Evolutionary conservation across 83 land plant genomes (phyloP).

Genomic region (Diphasiastrum complanatum): DNA sequence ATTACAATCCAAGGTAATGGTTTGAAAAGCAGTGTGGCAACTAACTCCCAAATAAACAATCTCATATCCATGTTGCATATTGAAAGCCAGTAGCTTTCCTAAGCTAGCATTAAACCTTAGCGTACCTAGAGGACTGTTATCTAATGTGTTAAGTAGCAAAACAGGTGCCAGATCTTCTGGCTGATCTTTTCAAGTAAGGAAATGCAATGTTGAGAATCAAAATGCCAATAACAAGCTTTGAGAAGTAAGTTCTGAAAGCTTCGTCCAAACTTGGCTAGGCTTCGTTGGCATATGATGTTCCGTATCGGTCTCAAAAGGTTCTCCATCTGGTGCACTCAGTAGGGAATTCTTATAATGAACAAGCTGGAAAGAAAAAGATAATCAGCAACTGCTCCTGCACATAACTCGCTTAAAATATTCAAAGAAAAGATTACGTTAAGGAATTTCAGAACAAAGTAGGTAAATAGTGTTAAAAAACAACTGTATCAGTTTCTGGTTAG

Average conservation of each 20-base stretch:
- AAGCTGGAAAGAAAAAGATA: no score
- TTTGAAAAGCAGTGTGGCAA: neutral
- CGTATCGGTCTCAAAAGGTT: conserved; percentile 5
- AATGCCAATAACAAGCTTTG: conserved; percentile 30
- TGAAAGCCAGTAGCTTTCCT: conserved; percentile 16
- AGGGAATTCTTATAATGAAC: no score
- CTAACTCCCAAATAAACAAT: conserved; percentile 32
- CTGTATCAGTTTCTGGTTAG: no score
- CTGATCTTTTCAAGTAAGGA: conserved; percentile 14
- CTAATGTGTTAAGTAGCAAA: conserved; percentile 22
- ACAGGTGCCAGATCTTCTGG: conserved; percentile 26
- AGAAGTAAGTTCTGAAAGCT: conserved; percentile 34
- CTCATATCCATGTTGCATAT: conserved; percentile 23
- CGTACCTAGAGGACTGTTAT: conserved; percentile 20
- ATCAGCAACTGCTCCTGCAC: no score
- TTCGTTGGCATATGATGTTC: conserved; percentile 21
- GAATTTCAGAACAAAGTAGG: no score
- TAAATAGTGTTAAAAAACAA: no score
- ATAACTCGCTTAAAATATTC: no score
- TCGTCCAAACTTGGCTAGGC: conserved; percentile 39
- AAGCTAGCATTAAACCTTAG: conserved; percentile 23
- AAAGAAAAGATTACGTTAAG: no score
- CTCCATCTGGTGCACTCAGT: no score
- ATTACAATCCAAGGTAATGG: neutral
- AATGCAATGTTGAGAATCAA: conserved; percentile 15